A percentile compares a stretch with the other conserved stretches of the same genome.
Evolutionary conservation across 2,329 filamentous ascomycete genomes (phyloP).

Genomic region (Parafenestella ontariensis): DNA sequence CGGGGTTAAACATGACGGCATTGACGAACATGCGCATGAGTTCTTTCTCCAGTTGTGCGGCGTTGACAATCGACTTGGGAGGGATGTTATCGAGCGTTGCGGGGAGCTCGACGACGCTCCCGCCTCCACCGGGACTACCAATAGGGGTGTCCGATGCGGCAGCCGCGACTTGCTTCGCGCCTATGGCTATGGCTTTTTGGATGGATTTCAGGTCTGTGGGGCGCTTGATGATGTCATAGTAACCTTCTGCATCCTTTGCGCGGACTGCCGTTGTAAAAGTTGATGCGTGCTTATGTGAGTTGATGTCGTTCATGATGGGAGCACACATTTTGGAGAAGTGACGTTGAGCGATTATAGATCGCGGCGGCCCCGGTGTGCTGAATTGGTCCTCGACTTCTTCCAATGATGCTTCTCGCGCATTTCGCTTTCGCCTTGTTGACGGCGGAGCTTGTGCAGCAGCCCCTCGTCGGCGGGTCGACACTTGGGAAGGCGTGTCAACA

Average conservation of each 20-base stretch:
- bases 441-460: slow-evolving; percentile 30
- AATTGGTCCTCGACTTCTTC: slow-evolving; percentile 41
- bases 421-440: slow-evolving; percentile 53
- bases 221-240: slow-evolving; percentile 59
- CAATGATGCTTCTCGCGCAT: slow-evolving; percentile 40
- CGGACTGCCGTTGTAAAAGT: slow-evolving; percentile 59
- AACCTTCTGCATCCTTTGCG: slow-evolving; percentile 59
- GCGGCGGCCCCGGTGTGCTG: slow-evolving; percentile 33
- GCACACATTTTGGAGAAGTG: slow-evolving; percentile 58
- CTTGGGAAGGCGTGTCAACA: slow-evolving; percentile 37
- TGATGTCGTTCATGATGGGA: slow-evolving; percentile 60
- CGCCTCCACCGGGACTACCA: slow-evolving; percentile 66
- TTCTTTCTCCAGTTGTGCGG: slow-evolving; percentile 89
- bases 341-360: slow-evolving; percentile 53
- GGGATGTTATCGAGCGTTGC: slow-evolving; percentile 80
- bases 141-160: slow-evolving; percentile 62
- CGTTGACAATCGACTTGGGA: slow-evolving; percentile 91
- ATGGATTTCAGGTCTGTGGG: slow-evolving; percentile 62
- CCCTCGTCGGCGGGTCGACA: slow-evolving; percentile 40
- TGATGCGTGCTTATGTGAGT: slow-evolving; percentile 59
- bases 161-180: slow-evolving; percentile 65
- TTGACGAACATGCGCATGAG: slow-evolving; percentile 97
- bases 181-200: slow-evolving; percentile 56
- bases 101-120: slow-evolving; percentile 58
- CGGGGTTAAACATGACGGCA: slow-evolving; percentile 97